Base-by-base conservation (phyloP, 2,329 filamentous ascomycete species). In the Golovinomyces cichoracearum region DNA sequence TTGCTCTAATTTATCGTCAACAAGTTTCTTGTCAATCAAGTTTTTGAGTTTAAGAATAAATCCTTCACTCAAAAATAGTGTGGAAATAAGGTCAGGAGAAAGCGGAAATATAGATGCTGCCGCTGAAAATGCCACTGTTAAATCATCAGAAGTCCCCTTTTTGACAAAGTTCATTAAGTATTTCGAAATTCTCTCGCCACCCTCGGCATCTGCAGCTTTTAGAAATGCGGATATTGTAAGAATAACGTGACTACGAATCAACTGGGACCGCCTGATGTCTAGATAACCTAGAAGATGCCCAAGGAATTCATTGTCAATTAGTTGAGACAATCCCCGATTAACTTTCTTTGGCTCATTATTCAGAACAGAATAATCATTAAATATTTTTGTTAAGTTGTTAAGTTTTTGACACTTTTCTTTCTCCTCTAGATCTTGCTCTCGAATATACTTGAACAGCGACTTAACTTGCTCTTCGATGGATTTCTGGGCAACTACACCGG, bases 41-140 rank as follows among this genome's bases (percentile, higher is more conserved):
- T 80, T 75, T 15, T 80, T 78, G 5, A 95, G 71, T 49, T 75
- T 79, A 50, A 76, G 69, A 42, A 94, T 68, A 58, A 98, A 95
- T 2, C 83, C 83, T 55, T 93, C 83, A 31, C 78, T 85, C 50
- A 95, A 72, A 61, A 98, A 94, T 33, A 95, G 68, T 51, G 76
- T 70, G 2, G 83, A 71, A 1, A 79, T 83, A 40, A 83, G 72
- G 49, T 78, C 73, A 2, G 84, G 80, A 2, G 83, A 76, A 48
- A 98, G 73, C 1, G 90, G 86, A 60, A 98, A 98, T 7, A 92
- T 74, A 21, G 78, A 76, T 1, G 85, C 76, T 5, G 85, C 84
- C n/a, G 86, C 85, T 48, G 86, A 95, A 62, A 94, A 95, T 5
- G 86, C 86, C 46, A 90, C 70, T 49, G 93, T 83, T 55, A 92